A percentile compares a stretch with the other conserved stretches of the same genome.
phyloP scores from a whole-genome alignment of 306 rosid genomes.

The Oemleria cerasiformis region DNA sequence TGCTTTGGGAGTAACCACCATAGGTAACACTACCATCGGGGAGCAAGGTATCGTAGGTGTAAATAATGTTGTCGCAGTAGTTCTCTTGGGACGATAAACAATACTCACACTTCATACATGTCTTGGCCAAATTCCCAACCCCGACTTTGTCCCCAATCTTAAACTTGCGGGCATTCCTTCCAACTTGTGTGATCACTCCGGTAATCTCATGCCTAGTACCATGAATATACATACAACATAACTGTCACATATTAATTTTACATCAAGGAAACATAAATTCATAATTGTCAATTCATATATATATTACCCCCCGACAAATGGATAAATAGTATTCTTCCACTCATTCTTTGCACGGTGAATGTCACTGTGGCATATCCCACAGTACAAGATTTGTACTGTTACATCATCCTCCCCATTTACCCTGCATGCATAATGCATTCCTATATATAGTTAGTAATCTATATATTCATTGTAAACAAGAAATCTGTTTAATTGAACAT shows the following conservation, averaged over 20 bases:
- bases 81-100: conserved; percentile 52
- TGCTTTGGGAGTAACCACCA: conserved; percentile 64
- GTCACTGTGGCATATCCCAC: conserved; percentile 84
- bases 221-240: too few relatives aligned
- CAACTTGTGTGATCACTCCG: conserved; percentile 62
- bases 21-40: conserved; percentile 83
- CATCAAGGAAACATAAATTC: too few relatives aligned
- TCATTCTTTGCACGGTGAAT: conserved; percentile 56
- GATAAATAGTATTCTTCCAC: conserved; percentile 85
- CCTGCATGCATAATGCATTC: conserved; percentile 26
- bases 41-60: conserved; percentile 61
- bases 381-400: conserved; percentile 51
- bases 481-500: too few relatives aligned
- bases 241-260: too few relatives aligned
- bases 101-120: conserved; percentile 61
- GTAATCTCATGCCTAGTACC: conserved; percentile 56
- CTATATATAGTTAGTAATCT: too few relatives aligned
- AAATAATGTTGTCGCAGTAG: conserved; percentile 50
- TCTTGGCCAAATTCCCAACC: conserved; percentile 67
- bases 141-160: conserved; percentile 69
- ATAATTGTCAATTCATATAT: too few relatives aligned
- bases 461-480: too few relatives aligned
- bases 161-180: conserved; percentile 52
- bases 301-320: conserved; percentile 63
- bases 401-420: conserved; percentile 61